Evolutionary conservation across 805 yeast genomes (phyloP).

Genomic region (Maudiozyma turicensis): DNA sequence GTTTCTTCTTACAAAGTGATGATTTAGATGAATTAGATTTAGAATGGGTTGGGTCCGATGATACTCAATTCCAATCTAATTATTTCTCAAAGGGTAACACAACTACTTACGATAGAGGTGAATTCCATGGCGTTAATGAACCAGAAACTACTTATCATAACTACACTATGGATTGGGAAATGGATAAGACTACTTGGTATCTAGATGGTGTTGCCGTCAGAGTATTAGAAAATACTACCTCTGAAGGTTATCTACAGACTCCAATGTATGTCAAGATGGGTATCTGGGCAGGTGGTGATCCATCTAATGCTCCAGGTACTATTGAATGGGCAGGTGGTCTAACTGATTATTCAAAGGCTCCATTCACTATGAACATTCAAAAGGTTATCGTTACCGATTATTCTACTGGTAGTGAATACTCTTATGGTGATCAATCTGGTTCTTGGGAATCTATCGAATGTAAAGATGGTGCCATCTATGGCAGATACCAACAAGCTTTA

Average conservation of each 20-base stretch:
- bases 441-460: constrained; percentile 51
- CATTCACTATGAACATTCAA: constrained; percentile 58
- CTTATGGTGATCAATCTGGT: constrained; percentile 48
- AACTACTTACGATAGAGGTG: constrained; percentile 72
- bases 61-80: constrained; percentile 63
- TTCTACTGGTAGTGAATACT: constrained; percentile 52
- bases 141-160: constrained; percentile 60
- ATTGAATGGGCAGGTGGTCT: constrained; percentile 78
- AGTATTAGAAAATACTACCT: constrained; percentile 42
- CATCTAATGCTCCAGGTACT: constrained; percentile 53
- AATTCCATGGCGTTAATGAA: constrained; percentile 43
- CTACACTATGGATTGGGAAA: constrained; percentile 79
- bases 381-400: constrained; percentile 56
- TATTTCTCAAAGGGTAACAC: constrained; percentile 77
- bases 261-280: constrained; percentile 71
- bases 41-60: constrained; percentile 81
- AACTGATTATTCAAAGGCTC: constrained; percentile 55
- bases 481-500: constrained; percentile 41
- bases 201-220: constrained; percentile 64
- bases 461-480: constrained; percentile 49
- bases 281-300: constrained; percentile 78
- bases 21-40: constrained; percentile 84
- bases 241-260: constrained; percentile 80
- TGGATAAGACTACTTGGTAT: constrained; percentile 55
- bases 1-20: constrained; percentile 72